These are phyloP conservation scores for Teratosphaeria nubilosa DNA, from an alignment of 2,329 filamentous ascomycete species.

Conservation along the genomic window DNA sequence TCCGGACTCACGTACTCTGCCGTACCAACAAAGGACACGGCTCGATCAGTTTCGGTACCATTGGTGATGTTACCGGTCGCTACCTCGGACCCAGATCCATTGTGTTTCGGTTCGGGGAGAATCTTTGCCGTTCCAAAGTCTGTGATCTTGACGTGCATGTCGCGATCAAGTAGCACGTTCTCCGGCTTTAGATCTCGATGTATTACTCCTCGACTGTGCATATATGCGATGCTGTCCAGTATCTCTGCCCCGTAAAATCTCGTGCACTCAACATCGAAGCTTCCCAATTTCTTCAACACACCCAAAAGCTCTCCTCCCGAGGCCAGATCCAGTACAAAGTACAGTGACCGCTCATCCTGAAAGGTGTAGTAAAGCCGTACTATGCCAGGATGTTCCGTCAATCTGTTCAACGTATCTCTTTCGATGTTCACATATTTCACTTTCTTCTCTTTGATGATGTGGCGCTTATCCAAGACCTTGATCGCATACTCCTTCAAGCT, in stretches of 20 bases:
- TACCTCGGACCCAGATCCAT: constrained; percentile 7
- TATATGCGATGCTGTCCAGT: constrained; percentile 90
- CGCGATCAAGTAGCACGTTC: constrained; percentile 86
- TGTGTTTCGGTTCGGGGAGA: constrained; percentile 45
- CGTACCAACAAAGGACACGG: constrained; percentile 92
- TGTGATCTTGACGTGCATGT: constrained; percentile 97
- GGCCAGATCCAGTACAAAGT: constrained; percentile 92
- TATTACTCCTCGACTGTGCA: constrained; percentile 93
- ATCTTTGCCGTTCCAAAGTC: constrained; percentile 99
- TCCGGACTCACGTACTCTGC: constrained; percentile 98
- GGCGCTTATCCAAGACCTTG: constrained; percentile 94
- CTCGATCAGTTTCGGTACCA: constrained; percentile 56
- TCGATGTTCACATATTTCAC: constrained; percentile 99
- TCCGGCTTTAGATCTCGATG: constrained; percentile 95
- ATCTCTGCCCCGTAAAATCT: constrained; percentile 94
- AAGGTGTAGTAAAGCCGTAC: constrained; percentile 98
- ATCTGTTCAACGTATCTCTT: constrained; percentile 90
- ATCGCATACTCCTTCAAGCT: constrained; percentile 94
- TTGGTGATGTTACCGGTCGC: constrained; percentile 42
- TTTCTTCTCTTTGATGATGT: constrained; percentile 99
- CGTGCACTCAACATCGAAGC: constrained; percentile 90
- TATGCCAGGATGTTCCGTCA: constrained; percentile 93
- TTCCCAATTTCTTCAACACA: constrained; percentile 85
- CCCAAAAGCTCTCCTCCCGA: constrained; percentile 85
- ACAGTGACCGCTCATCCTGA: constrained; percentile 89